Evolutionary conservation across 2,329 filamentous ascomycete species (phyloP).

Genomic region (Aspergillus melleus): DNA sequence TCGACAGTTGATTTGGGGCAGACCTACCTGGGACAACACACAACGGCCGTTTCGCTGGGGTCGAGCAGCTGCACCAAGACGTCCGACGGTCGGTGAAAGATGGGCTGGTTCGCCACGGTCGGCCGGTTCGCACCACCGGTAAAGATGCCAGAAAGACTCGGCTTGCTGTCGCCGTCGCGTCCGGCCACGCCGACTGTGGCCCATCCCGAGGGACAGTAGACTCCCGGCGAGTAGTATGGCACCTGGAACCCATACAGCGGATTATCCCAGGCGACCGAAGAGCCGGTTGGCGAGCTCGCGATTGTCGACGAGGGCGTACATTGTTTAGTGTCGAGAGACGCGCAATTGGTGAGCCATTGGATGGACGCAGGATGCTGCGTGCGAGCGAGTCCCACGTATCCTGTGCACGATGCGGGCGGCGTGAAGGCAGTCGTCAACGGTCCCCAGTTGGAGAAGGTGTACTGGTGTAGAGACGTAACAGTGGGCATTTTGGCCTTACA

Average conservation of each 20-base stretch:
- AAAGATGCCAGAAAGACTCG: not conserved
- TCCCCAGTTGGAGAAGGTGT: not conserved
- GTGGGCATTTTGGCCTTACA: no score
- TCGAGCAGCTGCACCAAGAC: not conserved
- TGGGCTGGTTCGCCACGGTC: not conserved
- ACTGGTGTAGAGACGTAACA: no score
- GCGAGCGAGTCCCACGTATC: not conserved
- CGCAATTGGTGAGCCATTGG: no score
- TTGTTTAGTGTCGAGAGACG: no score
- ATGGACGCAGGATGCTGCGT: not conserved
- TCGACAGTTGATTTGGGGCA: no score
- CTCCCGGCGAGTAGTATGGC: not conserved
- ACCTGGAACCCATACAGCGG: not conserved
- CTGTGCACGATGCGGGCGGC: not conserved
- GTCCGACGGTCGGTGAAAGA: not conserved
- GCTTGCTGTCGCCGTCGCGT: not conserved
- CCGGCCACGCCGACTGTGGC: not conserved
- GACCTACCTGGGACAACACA: not conserved
- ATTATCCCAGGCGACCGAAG: no score
- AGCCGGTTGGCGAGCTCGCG: no score
- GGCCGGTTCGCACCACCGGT: not conserved
- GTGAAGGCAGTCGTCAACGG: not conserved
- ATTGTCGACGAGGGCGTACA: no score
- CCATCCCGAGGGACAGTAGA: not conserved
- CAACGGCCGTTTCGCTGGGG: not conserved